A percentile compares a stretch with the other conserved stretches of the same genome.
These are phyloP conservation scores for Gryganskiella cystojenkinii DNA, from an alignment of 192 early-diverging fungal species.

Conservation along the genomic window DNA sequence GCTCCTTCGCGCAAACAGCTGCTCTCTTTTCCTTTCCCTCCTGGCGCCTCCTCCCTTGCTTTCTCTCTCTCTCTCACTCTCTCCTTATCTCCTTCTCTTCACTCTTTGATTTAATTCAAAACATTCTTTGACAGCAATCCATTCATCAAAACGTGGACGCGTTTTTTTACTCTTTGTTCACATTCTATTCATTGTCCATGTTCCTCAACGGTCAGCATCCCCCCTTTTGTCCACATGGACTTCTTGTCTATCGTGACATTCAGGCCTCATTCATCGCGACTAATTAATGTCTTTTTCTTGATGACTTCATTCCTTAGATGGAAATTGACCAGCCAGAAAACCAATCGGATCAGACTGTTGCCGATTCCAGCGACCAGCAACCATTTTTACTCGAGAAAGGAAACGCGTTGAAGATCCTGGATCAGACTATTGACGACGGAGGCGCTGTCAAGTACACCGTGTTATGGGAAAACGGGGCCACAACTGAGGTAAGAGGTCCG, in stretches of 20 bases:
- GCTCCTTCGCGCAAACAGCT: no score
- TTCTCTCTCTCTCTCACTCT: background rate
- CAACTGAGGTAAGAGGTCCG: conserved; percentile 44
- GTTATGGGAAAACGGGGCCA: conserved; percentile 50
- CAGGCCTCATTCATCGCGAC: no score
- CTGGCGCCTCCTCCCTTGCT: background rate
- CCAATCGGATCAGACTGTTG: no score
- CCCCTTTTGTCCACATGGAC: background rate
- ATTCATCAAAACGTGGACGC: background rate
- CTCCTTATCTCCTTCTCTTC: background rate
- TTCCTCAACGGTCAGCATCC: background rate
- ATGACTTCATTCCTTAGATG: conserved; percentile 1
- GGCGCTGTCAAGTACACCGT: conserved; percentile 52
- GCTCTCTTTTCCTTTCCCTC: background rate
- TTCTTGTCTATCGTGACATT: no score
- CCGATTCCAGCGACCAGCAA: no score
- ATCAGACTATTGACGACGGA: conserved; percentile 41
- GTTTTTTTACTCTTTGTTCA: background rate
- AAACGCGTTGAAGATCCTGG: conserved; percentile 42
- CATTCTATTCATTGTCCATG: background rate
- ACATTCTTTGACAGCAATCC: background rate
- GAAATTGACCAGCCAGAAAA: background rate
- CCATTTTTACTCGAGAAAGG: conserved; percentile 9
- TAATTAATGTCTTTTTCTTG: no score
- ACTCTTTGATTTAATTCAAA: background rate